Conservation (phyloP, 1,284 basidiomycete species). For the Fistulinella cinereoalba region DNA sequence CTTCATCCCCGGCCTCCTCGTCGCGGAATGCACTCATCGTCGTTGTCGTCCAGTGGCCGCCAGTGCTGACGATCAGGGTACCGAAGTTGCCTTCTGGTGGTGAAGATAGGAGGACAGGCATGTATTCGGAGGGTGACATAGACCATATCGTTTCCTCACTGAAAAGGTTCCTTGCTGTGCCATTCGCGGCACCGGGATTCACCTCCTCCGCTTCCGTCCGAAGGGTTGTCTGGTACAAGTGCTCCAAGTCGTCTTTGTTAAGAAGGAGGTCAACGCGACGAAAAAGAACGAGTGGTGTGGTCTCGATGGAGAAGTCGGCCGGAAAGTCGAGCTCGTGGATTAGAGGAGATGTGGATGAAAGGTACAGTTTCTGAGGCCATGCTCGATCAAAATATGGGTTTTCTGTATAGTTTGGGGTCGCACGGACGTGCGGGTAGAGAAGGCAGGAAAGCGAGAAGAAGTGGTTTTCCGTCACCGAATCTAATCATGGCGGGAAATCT, state of each 20-base stretch:
- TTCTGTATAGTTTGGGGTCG: constrained; percentile 56
- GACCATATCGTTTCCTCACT: constrained; percentile 55
- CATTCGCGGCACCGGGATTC: constrained; percentile 11
- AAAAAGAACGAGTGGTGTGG: constrained; percentile 62
- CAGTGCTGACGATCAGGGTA: constrained; percentile 60
- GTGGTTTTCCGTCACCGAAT: constrained; percentile 67
- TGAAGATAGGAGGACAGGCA: constrained; percentile 46
- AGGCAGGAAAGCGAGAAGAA: constrained; percentile 68
- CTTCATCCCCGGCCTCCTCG: constrained; percentile 32
- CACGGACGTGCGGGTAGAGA: constrained; percentile 61
- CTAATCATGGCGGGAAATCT: constrained; percentile 29
- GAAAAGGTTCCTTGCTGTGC: constrained; percentile 42
- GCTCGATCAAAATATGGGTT: constrained; percentile 56
- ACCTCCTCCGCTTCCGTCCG: constrained; percentile 11
- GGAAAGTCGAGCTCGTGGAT: constrained; percentile 43
- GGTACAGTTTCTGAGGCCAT: constrained; percentile 61
- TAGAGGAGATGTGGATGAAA: constrained; percentile 47
- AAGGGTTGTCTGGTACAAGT: constrained; percentile 38
- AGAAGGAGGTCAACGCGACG: constrained; percentile 60
- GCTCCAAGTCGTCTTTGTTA: constrained; percentile 46
- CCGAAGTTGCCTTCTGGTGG: constrained; percentile 51
- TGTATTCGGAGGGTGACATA: constrained; percentile 49
- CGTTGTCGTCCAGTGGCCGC: constrained; percentile 64
- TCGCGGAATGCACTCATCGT: constrained; percentile 49
- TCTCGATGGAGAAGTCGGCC: constrained; percentile 48